phyloP scores from a whole-genome alignment of 1,284 basidiomycete genomes.

The Cryptococcus depauperatus region DNA sequence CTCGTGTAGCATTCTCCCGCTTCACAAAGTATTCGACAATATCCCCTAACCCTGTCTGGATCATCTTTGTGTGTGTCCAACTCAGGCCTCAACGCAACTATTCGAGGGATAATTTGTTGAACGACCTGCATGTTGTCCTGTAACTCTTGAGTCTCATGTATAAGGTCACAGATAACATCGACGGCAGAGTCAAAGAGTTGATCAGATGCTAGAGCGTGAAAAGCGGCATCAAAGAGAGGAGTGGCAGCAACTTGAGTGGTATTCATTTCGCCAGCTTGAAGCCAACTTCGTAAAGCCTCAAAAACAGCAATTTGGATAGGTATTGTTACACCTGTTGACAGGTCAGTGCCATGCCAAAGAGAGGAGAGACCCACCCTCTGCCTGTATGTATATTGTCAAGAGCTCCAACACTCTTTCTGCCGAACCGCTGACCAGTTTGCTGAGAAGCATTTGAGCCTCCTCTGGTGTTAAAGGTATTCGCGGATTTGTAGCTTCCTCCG shows the following conservation, averaged over 20 bases:
- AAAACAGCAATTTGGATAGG: slow-evolving; percentile 82
- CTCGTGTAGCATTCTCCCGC: slow-evolving; percentile 92
- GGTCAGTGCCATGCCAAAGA: not conserved
- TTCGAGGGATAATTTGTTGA: slow-evolving; percentile 71
- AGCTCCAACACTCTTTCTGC: slow-evolving; percentile 67
- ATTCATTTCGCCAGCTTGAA: slow-evolving; percentile 75
- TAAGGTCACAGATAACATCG: slow-evolving; percentile 85
- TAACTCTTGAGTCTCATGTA: slow-evolving; percentile 97
- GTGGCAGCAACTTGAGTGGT: slow-evolving; percentile 61
- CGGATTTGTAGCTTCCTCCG: slow-evolving; percentile 81
- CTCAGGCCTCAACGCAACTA: slow-evolving; percentile 63
- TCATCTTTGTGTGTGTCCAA: slow-evolving; percentile 59
- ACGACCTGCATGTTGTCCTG: slow-evolving; percentile 89
- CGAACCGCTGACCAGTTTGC: slow-evolving; percentile 62
- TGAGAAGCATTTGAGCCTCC: slow-evolving; percentile 63
- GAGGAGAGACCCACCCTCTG: slow-evolving; percentile 57
- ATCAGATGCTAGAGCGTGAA: slow-evolving; percentile 75
- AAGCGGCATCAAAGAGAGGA: slow-evolving; percentile 74
- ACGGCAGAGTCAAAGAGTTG: slow-evolving; percentile 86
- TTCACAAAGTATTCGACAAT: slow-evolving; percentile 85
- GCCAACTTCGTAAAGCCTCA: slow-evolving; percentile 77
- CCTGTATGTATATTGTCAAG: slow-evolving; percentile 82
- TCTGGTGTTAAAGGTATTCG: slow-evolving; percentile 83
- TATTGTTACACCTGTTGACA: slow-evolving; percentile 62
- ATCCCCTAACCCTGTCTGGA: slow-evolving; percentile 79